Base-by-base conservation (phyloP, 345 rosid genomes). In the Abelmoschus esculentus region DNA sequence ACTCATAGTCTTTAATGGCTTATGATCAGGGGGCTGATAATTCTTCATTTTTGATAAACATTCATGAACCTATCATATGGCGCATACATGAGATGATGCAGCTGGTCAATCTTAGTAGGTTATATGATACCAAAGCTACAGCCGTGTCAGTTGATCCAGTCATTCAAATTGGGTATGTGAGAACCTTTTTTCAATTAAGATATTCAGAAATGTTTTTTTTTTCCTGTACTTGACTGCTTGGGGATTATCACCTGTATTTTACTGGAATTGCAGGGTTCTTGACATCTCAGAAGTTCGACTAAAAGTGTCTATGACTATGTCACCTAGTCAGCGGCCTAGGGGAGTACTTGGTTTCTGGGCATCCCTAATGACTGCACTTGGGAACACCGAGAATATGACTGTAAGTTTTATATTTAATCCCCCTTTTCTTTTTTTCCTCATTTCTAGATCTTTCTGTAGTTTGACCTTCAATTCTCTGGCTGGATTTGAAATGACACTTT, bases 281-380 rank as follows among this genome's bases (percentile, higher is more conserved):
- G 79, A 82, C 79, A 78, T 95, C 78, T 95, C 99, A 2, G 96
- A 95, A 85, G 87, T 92, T 78, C 90, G 91, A 78, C 83, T 89
- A 75, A 92, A 89, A 84, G 87, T 92, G 69, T 92, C 98, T 31
- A 89, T 92, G 98, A 78, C 91, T 50, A 92, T 95, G 99, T 95
- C 98, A 29, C 99, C 97, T 62, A 82, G 96, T 83, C 99, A 91
- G 76, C 80, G 98, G 63, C 99, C 98, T 29, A 85, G 90, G 71
- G 97, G 98, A 70, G 98, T 92, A 31, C 98, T 92, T 79, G 99
- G 99, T 62, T 95, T 95, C 77, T 92, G 99, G 98, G 86, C 89
- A 74, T 92, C 99, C 72, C 76, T 90, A 80, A 95, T 95, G 99
- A 95, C 98, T 81, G 96, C 99, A 67, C 81, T 95, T 72, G 99